Percentiles rank a stretch among this genome's conserved stretches.
phyloP scores from a whole-genome alignment of 1,284 basidiomycete genomes.

The Pyrrhoderma noxium region DNA sequence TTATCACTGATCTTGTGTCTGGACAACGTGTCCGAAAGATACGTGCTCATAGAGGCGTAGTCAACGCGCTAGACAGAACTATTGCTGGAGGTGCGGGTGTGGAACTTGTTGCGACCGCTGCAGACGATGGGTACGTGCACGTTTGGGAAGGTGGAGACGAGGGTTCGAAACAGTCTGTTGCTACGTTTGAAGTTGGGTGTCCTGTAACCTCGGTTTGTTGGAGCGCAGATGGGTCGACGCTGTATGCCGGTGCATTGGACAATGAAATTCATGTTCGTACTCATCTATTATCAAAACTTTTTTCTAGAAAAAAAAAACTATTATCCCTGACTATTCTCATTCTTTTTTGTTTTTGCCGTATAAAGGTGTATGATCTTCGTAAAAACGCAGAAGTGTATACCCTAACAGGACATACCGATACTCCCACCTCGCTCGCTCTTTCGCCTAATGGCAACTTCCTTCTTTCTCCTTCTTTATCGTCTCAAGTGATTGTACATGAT shows the following conservation, averaged over 20 bases:
- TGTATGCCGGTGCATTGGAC: constrained; percentile 87
- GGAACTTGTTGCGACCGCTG: constrained; percentile 77
- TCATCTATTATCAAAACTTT: not conserved
- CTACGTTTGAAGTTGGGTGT: constrained; percentile 76
- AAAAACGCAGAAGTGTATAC: constrained; percentile 72
- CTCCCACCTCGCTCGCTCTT: constrained; percentile 80
- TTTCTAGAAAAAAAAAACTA: too few species aligned
- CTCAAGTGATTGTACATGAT: constrained; percentile 81
- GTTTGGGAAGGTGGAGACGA: constrained; percentile 82
- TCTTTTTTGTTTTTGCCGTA: not conserved
- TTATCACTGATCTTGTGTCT: constrained; percentile 66
- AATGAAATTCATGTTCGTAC: constrained; percentile 89
- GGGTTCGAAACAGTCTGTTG: constrained; percentile 68
- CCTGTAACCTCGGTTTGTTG: constrained; percentile 90
- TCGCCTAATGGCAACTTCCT: constrained; percentile 83
- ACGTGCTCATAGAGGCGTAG: constrained; percentile 80
- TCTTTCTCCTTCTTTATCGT: constrained; percentile 83
- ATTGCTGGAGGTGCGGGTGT: constrained; percentile 74
- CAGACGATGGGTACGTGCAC: constrained; percentile 84
- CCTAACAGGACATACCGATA: constrained; percentile 79
- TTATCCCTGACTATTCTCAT: too few species aligned
- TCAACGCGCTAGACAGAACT: constrained; percentile 82
- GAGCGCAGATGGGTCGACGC: constrained; percentile 79
- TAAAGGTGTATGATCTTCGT: constrained; percentile 78
- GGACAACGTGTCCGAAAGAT: constrained; percentile 71